Percentiles rank a stretch among this genome's conserved stretches.
phyloP scores from a whole-genome alignment of 2,329 filamentous ascomycete species.

The Aspergillus puulaauensis region DNA sequence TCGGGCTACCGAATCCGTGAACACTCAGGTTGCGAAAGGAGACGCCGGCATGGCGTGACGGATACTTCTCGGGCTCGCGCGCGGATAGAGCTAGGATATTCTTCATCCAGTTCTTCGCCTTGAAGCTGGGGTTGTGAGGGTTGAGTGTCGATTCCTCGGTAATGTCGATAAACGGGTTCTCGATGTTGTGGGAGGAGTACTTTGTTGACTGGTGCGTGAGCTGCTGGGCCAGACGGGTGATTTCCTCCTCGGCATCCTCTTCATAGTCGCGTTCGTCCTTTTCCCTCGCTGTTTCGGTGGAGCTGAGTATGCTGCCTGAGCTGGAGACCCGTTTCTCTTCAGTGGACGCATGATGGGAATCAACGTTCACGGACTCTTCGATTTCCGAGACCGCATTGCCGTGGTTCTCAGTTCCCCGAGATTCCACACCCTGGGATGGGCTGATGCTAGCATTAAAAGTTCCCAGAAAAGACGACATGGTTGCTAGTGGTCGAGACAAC shows the following conservation, averaged over 20 bases:
- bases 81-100: slow-evolving; percentile 47
- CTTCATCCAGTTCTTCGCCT: slow-evolving; percentile 48
- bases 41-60: slow-evolving; percentile 59
- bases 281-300: slow-evolving; percentile 29
- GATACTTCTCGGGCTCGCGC: slow-evolving; percentile 54
- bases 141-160: slow-evolving; percentile 42
- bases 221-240: slow-evolving; percentile 34
- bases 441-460: slow-evolving; percentile 32
- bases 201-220: slow-evolving; percentile 38
- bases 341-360: neutral
- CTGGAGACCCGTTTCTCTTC: slow-evolving; percentile 2
- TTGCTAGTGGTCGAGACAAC: slow-evolving; percentile 15
- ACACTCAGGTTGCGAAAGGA: slow-evolving; percentile 68
- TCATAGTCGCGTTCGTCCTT: slow-evolving; percentile 23
- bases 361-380: neutral
- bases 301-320: slow-evolving; percentile 24
- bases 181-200: slow-evolving; percentile 25
- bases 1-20: slow-evolving; percentile 65
- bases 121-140: slow-evolving; percentile 46
- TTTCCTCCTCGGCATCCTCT: slow-evolving; percentile 26
- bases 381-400: neutral
- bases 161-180: slow-evolving; percentile 37
- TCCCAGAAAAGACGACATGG: slow-evolving; percentile 36
- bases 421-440: slow-evolving; percentile 17
- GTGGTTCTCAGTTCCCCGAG: slow-evolving; percentile 13